Conservation (phyloP, 352 stramenopile genomes). For the Phytophthora meadii region DNA sequence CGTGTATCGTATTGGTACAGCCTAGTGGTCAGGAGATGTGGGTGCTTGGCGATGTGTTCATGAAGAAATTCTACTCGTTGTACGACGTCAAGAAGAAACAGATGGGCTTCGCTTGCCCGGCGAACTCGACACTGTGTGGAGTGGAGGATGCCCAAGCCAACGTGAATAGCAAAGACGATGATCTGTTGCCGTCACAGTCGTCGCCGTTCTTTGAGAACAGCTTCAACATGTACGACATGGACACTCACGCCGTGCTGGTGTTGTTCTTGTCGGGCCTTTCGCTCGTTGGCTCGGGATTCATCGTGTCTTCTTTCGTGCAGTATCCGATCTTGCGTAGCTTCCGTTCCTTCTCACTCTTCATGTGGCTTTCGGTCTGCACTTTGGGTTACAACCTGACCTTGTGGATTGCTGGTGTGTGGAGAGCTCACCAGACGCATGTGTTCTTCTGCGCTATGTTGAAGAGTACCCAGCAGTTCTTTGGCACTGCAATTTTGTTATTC, state of each 20-base stretch:
- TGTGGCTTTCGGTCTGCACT: slow-evolving; percentile 65
- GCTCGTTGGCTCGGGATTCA: slow-evolving; percentile 69
- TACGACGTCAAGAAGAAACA: slow-evolving; percentile 91
- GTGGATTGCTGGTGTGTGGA: slow-evolving; percentile 63
- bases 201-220: slow-evolving; percentile 66
- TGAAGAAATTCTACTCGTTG: slow-evolving; percentile 95
- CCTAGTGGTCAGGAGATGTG: slow-evolving; percentile 90
- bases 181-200: slow-evolving; percentile 17
- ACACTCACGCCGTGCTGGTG: slow-evolving; percentile 75
- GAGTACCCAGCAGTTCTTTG: slow-evolving; percentile 70
- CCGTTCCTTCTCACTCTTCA: slow-evolving; percentile 68
- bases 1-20: slow-evolving; percentile 80
- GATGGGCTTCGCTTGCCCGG: slow-evolving; percentile 83
- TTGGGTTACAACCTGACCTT: slow-evolving; percentile 68
- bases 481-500: slow-evolving; percentile 66
- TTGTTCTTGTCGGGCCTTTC: slow-evolving; percentile 78
- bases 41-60: slow-evolving; percentile 98
- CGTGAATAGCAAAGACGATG: slow-evolving; percentile 26
- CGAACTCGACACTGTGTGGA: slow-evolving; percentile 56
- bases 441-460: slow-evolving; percentile 65
- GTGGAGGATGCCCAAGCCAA: slow-evolving; percentile 33
- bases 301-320: slow-evolving; percentile 72
- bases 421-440: slow-evolving; percentile 37
- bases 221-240: slow-evolving; percentile 79
- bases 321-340: slow-evolving; percentile 63